phyloP scores from a whole-genome alignment of 257 asterid species.

The Capsicum baccatum region DNA sequence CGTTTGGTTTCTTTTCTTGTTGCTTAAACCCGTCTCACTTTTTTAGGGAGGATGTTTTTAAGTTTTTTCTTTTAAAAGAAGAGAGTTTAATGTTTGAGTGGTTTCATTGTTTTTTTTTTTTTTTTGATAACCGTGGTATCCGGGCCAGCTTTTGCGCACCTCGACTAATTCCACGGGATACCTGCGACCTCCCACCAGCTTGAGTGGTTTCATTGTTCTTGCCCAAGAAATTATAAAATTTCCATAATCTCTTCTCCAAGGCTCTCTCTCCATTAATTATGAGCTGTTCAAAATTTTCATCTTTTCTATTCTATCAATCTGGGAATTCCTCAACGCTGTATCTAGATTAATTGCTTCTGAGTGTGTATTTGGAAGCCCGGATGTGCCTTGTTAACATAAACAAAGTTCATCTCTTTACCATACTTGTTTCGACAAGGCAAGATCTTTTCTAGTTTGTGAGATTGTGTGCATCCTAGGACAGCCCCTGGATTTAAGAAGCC shows the following conservation, averaged over 20 bases:
- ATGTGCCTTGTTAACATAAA: too few relatives aligned
- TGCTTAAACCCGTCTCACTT: too few relatives aligned
- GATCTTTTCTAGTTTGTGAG: neutral
- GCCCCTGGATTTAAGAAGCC: neutral
- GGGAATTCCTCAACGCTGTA: neutral
- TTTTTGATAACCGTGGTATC: too few relatives aligned
- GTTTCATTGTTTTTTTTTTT: too few relatives aligned
- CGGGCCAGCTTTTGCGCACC: too few relatives aligned
- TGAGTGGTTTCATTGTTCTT: neutral
- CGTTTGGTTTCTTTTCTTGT: too few relatives aligned
- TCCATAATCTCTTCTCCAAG: neutral
- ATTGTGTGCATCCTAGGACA: conserved; percentile 10
- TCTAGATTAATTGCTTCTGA: neutral
- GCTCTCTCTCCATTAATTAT: neutral
- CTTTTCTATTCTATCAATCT: conserved; percentile 6
- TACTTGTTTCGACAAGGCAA: neutral
- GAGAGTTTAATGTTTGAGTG: too few relatives aligned
- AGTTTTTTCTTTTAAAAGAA: too few relatives aligned
- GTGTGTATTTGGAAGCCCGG: neutral
- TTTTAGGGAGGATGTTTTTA: too few relatives aligned
- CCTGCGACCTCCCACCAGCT: too few relatives aligned
- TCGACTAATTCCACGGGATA: too few relatives aligned
- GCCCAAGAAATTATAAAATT: neutral
- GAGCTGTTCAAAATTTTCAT: neutral
- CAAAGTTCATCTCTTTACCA: too few relatives aligned